Percentiles rank a stretch among this genome's conserved stretches.
Evolutionary conservation across 495 filamentous ascomycete genomes (phyloP).

Genomic region (Trichodelitschia bisporula): DNA sequence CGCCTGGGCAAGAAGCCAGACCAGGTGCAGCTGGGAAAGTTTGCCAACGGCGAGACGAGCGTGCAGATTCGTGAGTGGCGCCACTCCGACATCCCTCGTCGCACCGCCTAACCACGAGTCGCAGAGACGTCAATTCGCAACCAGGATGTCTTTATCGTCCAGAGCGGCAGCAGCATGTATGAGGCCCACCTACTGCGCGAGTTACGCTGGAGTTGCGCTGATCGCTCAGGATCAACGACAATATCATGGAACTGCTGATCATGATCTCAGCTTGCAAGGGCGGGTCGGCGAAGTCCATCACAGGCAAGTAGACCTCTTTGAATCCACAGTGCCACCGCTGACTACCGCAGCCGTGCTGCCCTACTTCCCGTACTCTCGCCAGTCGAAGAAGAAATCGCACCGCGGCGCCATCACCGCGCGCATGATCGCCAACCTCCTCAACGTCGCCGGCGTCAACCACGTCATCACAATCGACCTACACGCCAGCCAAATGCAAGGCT

Average conservation of each 20-base stretch:
- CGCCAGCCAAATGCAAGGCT: slow-evolving; percentile 85
- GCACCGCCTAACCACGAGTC: neutral
- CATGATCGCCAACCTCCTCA: slow-evolving; percentile 86
- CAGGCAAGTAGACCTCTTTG: slow-evolving; percentile 32
- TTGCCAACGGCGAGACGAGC: slow-evolving; percentile 83
- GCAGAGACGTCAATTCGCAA: slow-evolving; percentile 63
- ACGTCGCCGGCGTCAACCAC: slow-evolving; percentile 85
- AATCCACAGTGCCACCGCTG: slow-evolving; percentile 1
- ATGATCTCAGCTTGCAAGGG: slow-evolving; percentile 98
- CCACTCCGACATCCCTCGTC: neutral
- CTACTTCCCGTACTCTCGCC: slow-evolving; percentile 95
- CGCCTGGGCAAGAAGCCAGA: slow-evolving; percentile 38
- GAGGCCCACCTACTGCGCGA: slow-evolving; percentile 1
- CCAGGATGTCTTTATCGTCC: slow-evolving; percentile 96
- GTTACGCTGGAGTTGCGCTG: neutral
- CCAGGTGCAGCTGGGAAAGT: slow-evolving; percentile 41
- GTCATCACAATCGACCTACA: slow-evolving; percentile 94
- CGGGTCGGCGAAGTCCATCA: slow-evolving; percentile 91
- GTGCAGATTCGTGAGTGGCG: slow-evolving; percentile 46
- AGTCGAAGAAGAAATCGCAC: slow-evolving; percentile 98
- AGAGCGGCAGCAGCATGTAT: slow-evolving; percentile 73
- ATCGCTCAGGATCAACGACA: slow-evolving; percentile 57
- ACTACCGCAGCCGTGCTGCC: slow-evolving; percentile 64
- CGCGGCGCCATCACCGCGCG: slow-evolving; percentile 88
- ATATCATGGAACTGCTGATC: slow-evolving; percentile 94